Base-by-base conservation (phyloP, 2,329 filamentous ascomycete genomes). In the Talaromyces sp. region DNA sequence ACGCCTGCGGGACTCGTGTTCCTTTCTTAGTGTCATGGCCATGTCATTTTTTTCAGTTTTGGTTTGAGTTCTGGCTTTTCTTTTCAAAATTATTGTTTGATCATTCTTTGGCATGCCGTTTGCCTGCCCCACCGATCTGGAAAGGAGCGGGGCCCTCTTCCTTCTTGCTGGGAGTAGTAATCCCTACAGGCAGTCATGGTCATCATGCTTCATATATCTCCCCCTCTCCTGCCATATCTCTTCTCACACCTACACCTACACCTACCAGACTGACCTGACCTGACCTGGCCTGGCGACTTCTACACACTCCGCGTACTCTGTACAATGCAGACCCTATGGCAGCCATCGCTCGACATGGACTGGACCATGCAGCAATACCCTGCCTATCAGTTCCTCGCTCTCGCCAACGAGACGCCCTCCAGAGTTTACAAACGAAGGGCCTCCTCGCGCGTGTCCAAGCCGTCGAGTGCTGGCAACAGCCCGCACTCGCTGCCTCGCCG, bases 381-480 rank as follows among this genome's bases (percentile, higher is more conserved):
- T 57, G 58, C 60, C 58, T 69, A 64, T 65, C 64, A 62, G 54
- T 65, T 67, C 29, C 59, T 65, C 43, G 66, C 63, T 27, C 66
- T 71, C 59, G 56, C 59, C 17, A 69, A 70, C 9, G 81, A 77
- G 64, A 78, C 81, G 64, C 64, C 68, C 21, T 66, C 81, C 81
- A 71, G 81, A 79, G 68, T 75, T 72, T 55, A 78, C 75, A 66
- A 77, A 75, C 62, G 75, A 77, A 61, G 86, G 84, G 82, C 81
- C 26, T 24, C 55, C 32, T 66, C 69, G 29, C 70, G 87, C 62
- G 78, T 90, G 43, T 76, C 75, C 59, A 90, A 90, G 73, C 85
- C 87, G 14, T 83, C 77, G 65, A 89, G 87, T 73, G 82, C 86
- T 64, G 89, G 80, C 78, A 89, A 84, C 74, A 90, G 88, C 72